Evolutionary conservation across 768 basidiomycete genomes (phyloP).

Genomic region (Hydnomerulius pinastri): DNA sequence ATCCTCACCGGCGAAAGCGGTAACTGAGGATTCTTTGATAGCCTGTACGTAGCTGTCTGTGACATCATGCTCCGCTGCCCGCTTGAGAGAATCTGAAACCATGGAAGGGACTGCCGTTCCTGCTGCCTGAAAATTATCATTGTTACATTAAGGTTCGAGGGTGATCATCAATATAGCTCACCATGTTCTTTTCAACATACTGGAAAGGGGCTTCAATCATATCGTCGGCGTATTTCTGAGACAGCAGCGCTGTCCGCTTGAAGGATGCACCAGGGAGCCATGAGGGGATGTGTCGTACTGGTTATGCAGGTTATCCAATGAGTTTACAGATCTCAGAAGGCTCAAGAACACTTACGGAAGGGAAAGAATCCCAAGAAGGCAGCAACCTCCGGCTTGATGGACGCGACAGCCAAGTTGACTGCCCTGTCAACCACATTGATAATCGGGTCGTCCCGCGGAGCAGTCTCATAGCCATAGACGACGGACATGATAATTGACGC

Average conservation of each 20-base stretch:
- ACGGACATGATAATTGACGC: constrained; percentile 30
- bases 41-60: constrained; percentile 16
- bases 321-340: neutral
- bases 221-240: constrained; percentile 18
- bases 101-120: constrained; percentile 29
- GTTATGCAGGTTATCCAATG: neutral
- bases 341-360: constrained; percentile 30
- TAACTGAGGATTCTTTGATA: constrained; percentile 30
- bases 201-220: constrained; percentile 34
- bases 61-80: constrained; percentile 5
- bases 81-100: constrained; percentile 25
- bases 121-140: constrained; percentile 12
- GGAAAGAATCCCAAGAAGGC: constrained; percentile 39
- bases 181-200: constrained; percentile 35
- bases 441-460: constrained; percentile 26
- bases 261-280: constrained; percentile 45
- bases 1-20: constrained; percentile 30
- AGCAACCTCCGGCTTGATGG: constrained; percentile 30
- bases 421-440: constrained; percentile 27
- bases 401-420: constrained; percentile 17
- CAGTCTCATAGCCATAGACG: constrained; percentile 33
- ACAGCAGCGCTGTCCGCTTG: constrained; percentile 29
- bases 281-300: constrained; percentile 38
- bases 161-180: constrained; percentile 5
- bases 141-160: neutral